Percentiles rank a stretch among this genome's conserved stretches.
Evolutionary conservation across 257 asterid species (phyloP).

Genomic region (Ilex asprella): DNA sequence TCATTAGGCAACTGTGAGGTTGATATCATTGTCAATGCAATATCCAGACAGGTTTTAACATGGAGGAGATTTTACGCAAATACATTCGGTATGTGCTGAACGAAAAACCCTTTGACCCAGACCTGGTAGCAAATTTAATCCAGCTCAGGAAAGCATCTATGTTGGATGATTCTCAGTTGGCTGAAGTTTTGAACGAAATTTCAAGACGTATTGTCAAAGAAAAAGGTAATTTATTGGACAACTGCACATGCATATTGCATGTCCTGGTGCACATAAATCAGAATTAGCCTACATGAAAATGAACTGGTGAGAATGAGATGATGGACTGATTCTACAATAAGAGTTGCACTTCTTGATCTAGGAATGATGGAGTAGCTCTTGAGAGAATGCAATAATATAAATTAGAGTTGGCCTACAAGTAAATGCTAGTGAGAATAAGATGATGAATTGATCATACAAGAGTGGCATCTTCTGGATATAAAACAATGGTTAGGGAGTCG

Average conservation of each 20-base stretch:
- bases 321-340: too few species aligned
- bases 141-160: constrained; percentile 67
- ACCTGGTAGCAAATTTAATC: constrained; percentile 62
- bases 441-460: too few species aligned
- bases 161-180: constrained; percentile 75
- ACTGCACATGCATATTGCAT: constrained; percentile 1
- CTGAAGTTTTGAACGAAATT: constrained; percentile 76
- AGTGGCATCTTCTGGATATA: too few species aligned
- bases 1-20: constrained; percentile 12
- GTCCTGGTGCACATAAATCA: too few species aligned
- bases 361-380: too few species aligned
- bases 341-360: too few species aligned
- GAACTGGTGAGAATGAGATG: too few species aligned
- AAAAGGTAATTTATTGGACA: constrained; percentile 45
- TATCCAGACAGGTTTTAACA: constrained; percentile 82
- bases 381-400: too few species aligned
- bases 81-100: constrained; percentile 84
- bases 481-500: too few species aligned
- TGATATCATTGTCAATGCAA: constrained; percentile 16
- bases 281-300: neutral
- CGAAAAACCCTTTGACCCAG: constrained; percentile 89
- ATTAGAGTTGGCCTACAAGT: too few species aligned
- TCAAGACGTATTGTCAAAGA: constrained; percentile 83
- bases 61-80: constrained; percentile 79
- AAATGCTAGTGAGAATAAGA: too few species aligned